Conservation (phyloP, 306 rosid genomes). For the Cicer arietinum region DNA sequence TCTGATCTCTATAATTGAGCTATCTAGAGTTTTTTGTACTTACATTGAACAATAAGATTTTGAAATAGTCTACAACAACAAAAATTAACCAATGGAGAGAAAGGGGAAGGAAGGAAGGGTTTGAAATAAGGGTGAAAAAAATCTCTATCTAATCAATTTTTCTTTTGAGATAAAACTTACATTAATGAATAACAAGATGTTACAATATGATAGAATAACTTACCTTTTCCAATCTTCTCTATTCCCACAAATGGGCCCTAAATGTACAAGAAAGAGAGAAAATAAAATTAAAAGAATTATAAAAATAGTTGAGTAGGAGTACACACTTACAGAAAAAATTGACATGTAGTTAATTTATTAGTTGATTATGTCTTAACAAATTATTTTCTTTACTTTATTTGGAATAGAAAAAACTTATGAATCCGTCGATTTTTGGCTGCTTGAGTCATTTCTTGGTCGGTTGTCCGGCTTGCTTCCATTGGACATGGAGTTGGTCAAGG, state of each 20-base stretch:
- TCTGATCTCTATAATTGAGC: not conserved
- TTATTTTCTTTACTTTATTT: not conserved
- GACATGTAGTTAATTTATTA: not conserved
- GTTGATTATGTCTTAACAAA: not conserved
- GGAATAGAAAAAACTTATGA: not conserved
- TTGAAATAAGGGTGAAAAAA: not conserved
- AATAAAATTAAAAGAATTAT: not conserved
- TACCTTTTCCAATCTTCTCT: too few relatives aligned
- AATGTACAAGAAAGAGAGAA: not conserved
- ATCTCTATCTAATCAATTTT: not conserved
- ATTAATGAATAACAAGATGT: not conserved
- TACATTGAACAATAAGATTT: not conserved
- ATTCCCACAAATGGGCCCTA: not conserved
- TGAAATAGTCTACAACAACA: not conserved
- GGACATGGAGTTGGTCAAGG: not conserved
- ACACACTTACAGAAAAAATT: not conserved
- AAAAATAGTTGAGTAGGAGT: not conserved
- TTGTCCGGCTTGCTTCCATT: not conserved
- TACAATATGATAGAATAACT: not conserved
- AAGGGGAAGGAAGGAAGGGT: not conserved
- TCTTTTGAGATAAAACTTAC: not conserved
- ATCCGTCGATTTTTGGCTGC: not conserved
- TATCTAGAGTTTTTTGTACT: not conserved
- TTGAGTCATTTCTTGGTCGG: not conserved
- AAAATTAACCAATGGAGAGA: not conserved